These are phyloP conservation scores for Termitomyces sp. DNA, from an alignment of 768 basidiomycete species.

Conservation along the genomic window DNA sequence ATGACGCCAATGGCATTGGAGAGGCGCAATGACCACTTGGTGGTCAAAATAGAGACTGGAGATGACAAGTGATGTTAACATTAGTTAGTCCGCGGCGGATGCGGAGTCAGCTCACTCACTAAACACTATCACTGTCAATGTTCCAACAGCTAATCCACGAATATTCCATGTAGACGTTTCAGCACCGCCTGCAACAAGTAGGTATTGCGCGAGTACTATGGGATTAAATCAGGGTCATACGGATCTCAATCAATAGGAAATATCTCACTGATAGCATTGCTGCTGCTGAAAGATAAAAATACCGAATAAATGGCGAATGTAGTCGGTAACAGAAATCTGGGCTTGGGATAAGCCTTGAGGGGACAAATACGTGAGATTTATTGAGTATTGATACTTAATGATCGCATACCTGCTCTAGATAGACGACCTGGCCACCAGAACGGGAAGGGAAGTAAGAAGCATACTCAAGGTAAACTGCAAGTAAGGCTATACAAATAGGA, in stretches of 20 bases:
- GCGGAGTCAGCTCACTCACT: constrained; percentile 21
- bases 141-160: constrained; percentile 32
- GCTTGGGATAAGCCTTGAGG: constrained; percentile 37
- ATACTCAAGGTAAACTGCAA: constrained; percentile 41
- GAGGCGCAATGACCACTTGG: constrained; percentile 35
- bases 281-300: constrained; percentile 32
- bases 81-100: not conserved
- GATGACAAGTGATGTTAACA: constrained; percentile 2
- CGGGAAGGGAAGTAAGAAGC: constrained; percentile 45
- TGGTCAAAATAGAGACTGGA: constrained; percentile 28
- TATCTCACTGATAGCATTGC: constrained; percentile 34
- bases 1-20: constrained; percentile 31
- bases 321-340: constrained; percentile 39
- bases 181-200: constrained; percentile 29
- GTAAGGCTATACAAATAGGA: constrained; percentile 19
- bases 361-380: constrained; percentile 1
- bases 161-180: constrained; percentile 28
- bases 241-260: not conserved
- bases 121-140: constrained; percentile 26
- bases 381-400: not conserved
- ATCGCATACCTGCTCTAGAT: constrained; percentile 35
- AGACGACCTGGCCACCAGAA: constrained; percentile 47
- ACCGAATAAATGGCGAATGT: constrained; percentile 40
- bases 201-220: constrained; percentile 32
- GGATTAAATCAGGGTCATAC: not conserved